phyloP scores from a whole-genome alignment of 768 basidiomycete genomes.

The Termitomyces sp. region DNA sequence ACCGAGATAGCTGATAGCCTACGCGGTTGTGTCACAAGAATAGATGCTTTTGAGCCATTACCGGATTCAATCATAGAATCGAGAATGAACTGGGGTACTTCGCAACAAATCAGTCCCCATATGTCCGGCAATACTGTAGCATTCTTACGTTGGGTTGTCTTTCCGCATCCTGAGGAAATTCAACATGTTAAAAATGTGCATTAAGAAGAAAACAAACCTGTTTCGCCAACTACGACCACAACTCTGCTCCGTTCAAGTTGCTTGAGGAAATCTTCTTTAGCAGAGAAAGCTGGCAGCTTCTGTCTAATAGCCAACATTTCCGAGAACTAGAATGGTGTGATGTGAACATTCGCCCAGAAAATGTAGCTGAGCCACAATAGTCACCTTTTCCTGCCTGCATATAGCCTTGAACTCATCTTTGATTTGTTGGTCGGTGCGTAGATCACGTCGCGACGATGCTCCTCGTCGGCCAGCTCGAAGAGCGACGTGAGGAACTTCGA shows the following conservation, averaged over 20 bases:
- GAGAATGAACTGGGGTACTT: conserved; percentile 84
- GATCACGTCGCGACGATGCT: conserved; percentile 29
- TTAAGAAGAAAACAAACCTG: conserved; percentile 41
- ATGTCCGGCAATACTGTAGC: neutral
- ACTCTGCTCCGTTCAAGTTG: conserved; percentile 58
- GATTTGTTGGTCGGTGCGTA: conserved; percentile 45
- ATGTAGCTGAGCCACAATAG: neutral
- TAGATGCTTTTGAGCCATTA: conserved; percentile 63
- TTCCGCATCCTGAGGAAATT: conserved; percentile 65
- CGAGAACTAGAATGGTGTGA: conserved; percentile 35
- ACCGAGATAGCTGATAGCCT: conserved; percentile 88
- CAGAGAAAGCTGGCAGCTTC: conserved; percentile 74
- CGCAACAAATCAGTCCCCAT: neutral
- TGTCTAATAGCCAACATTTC: conserved; percentile 53
- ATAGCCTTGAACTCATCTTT: conserved; percentile 49
- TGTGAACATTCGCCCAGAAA: neutral
- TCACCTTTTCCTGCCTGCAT: conserved; percentile 34
- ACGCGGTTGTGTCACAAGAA: conserved; percentile 88
- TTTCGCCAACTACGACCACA: conserved; percentile 88
- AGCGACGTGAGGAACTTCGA: neutral
- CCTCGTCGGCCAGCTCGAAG: conserved; percentile 14
- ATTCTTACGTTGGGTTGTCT: conserved; percentile 77
- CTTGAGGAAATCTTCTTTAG: conserved; percentile 58
- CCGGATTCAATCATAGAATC: conserved; percentile 70
- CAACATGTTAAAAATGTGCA: neutral